A percentile compares a stretch with the other conserved stretches of the same genome.
These are phyloP conservation scores for Penicillium crystallinum DNA, from an alignment of 495 filamentous ascomycete species.

Conservation along the genomic window DNA sequence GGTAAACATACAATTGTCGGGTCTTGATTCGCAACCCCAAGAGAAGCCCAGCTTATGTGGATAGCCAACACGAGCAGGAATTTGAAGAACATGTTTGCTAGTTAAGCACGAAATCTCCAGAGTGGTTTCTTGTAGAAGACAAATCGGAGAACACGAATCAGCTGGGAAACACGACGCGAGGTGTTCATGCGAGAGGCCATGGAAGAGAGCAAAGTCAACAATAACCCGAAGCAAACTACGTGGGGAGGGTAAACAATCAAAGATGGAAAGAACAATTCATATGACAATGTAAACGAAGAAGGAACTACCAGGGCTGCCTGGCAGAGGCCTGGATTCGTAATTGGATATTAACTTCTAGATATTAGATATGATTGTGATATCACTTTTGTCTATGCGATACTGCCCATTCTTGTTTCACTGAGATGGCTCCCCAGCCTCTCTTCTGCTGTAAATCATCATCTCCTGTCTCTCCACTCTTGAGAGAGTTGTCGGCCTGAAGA, in stretches of 20 bases:
- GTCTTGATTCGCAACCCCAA: background rate
- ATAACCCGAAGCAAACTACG: background rate
- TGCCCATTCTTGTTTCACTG: background rate
- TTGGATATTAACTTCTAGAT: background rate
- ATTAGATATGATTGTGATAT: background rate
- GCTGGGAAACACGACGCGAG: background rate
- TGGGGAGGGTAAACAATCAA: background rate
- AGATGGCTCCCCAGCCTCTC: background rate
- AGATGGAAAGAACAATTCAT: background rate
- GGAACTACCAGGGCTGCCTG: background rate
- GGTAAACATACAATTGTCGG: conserved; percentile 1
- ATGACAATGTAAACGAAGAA: background rate
- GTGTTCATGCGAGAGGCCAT: background rate
- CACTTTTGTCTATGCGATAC: background rate
- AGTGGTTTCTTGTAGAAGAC: background rate
- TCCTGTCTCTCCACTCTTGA: background rate
- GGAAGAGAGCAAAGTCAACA: background rate
- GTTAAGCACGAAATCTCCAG: background rate
- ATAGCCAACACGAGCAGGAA: background rate
- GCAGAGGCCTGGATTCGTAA: background rate
- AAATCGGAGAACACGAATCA: too few species aligned
- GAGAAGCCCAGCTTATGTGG: background rate
- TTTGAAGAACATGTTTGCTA: background rate
- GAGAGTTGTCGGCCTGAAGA: background rate
- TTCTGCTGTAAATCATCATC: background rate